These are phyloP conservation scores for Colletotrichum agaves DNA, from an alignment of 2,329 filamentous ascomycete species.

Conservation along the genomic window DNA sequence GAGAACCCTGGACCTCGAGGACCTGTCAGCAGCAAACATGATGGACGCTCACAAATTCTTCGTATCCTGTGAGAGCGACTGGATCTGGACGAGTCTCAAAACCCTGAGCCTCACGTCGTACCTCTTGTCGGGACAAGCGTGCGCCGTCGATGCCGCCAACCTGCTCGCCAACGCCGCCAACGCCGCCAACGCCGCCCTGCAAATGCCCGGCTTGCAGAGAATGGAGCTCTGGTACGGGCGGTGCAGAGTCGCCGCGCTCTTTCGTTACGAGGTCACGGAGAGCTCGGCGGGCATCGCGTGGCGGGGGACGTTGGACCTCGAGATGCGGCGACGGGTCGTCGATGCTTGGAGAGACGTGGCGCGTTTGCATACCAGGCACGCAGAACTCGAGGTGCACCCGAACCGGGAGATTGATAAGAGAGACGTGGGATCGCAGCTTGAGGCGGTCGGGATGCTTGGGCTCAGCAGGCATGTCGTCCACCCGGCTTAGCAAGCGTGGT, in stretches of 20 bases:
- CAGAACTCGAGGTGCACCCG: not conserved
- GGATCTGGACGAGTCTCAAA: not conserved
- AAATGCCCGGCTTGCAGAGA: not conserved
- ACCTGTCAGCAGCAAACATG: not conserved
- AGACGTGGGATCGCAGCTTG: not conserved
- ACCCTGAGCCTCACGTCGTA: not conserved
- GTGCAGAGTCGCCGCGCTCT: not conserved
- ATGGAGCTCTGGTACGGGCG: not conserved
- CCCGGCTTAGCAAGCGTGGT: not conserved
- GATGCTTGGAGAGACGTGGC: not conserved
- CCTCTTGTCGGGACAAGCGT: not conserved
- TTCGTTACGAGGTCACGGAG: not conserved
- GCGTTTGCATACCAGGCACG: not conserved
- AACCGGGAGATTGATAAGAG: not conserved
- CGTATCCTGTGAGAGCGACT: not conserved
- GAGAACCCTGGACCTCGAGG: not conserved
- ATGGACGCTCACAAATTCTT: not conserved
- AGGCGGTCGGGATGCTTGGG: not conserved
- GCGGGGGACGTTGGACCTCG: not conserved
- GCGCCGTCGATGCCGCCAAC: not conserved
- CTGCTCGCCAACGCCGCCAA: conserved; percentile 2
- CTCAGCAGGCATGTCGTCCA: not conserved
- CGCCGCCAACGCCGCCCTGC: not conserved
- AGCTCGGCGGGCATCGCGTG: not conserved
- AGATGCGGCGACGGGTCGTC: not conserved